A percentile compares a stretch with the other conserved stretches of the same genome.
These are phyloP conservation scores for Alternaria sp. DNA, from an alignment of 2,329 filamentous ascomycete species.

Conservation along the genomic window DNA sequence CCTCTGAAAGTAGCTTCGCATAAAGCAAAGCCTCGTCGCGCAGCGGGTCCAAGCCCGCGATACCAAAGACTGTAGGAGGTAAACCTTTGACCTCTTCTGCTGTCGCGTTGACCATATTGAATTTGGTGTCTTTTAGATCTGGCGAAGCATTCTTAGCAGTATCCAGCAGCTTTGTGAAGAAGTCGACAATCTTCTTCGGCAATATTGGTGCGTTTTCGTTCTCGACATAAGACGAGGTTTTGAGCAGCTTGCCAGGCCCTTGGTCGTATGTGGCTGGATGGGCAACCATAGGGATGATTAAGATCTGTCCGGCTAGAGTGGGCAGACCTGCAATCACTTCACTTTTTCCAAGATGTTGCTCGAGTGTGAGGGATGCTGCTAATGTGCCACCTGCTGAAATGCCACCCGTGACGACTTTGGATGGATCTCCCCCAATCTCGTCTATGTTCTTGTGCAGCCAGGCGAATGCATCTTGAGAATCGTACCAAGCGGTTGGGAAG, in stretches of 20 bases:
- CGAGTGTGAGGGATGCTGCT: conserved; percentile 55
- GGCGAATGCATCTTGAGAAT: conserved; percentile 63
- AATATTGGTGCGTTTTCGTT: conserved; percentile 60
- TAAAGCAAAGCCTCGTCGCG: conserved; percentile 61
- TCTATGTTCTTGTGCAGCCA: conserved; percentile 62
- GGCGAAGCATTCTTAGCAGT: conserved; percentile 17
- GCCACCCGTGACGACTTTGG: conserved; percentile 60
- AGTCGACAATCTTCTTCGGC: conserved; percentile 50
- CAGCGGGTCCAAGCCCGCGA: conserved; percentile 61
- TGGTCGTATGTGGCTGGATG: conserved; percentile 46
- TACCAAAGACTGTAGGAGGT: conserved; percentile 59
- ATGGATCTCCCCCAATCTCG: conserved; percentile 51
- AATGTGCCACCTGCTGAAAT: conserved; percentile 63
- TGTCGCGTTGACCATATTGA: conserved; percentile 46
- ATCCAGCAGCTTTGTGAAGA: conserved; percentile 43
- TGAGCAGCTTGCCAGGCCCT: conserved; percentile 52
- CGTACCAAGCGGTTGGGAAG: conserved; percentile 64
- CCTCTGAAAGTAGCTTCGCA: conserved; percentile 53
- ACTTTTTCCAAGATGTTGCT: conserved; percentile 56
- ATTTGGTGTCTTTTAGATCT: conserved; percentile 44
- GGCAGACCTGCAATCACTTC: conserved; percentile 35
- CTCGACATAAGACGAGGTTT: conserved; percentile 54
- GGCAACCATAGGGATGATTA: conserved; percentile 52
- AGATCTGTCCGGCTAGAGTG: conserved; percentile 59
- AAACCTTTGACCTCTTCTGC: conserved; percentile 53